Base-by-base conservation (phyloP, 495 filamentous ascomycete species). In the Lichenothelia convexa region DNA sequence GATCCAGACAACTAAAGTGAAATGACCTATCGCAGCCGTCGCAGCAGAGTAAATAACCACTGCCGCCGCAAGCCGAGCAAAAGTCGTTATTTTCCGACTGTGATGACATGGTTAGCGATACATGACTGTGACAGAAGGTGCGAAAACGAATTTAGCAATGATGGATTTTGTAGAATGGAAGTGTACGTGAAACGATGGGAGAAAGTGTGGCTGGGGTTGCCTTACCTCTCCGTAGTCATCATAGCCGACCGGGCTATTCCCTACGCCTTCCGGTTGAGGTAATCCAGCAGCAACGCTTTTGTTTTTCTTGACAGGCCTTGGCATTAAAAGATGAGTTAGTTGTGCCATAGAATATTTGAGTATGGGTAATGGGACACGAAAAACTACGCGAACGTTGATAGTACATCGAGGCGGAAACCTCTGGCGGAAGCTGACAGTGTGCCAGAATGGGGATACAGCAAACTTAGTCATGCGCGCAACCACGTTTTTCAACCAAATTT, bases 31-130 rank as follows among this genome's bases (percentile, higher is more conserved):
- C 65, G 60, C 89, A 97, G 32, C 77, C 78, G 55, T 95, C 89
- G 54, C 89, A 97, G 58, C 87, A 93, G 39, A 95, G 60, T 18
- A 97, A 62, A 35, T 76, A 65, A n/a, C 89, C 89, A 36, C 70
- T 75, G 27, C 73, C 72, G 45, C 75, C 71, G 56, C 89, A 97
- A 7, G 82, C 66, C 33, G 70, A 67, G 58, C 89, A 97, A 46
- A 75, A 72, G 45, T 97, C 89, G 44, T 83, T 79, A 50, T 93
- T 93, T 33, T 91, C 79, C 46, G 78, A 70, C 60, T 73, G 61
- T 36, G 46, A 41, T 26, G 15, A 9, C 24, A 29, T 11, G 15
- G 24, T 29, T 29, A 29, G 24, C 24, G 15, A 29, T 29, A 9
- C n/a, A 9, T 29, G 24, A 2, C 15, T 9, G 2, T 29, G 15